phyloP scores from a whole-genome alignment of 768 basidiomycete genomes.

The Russula dissimulans region DNA sequence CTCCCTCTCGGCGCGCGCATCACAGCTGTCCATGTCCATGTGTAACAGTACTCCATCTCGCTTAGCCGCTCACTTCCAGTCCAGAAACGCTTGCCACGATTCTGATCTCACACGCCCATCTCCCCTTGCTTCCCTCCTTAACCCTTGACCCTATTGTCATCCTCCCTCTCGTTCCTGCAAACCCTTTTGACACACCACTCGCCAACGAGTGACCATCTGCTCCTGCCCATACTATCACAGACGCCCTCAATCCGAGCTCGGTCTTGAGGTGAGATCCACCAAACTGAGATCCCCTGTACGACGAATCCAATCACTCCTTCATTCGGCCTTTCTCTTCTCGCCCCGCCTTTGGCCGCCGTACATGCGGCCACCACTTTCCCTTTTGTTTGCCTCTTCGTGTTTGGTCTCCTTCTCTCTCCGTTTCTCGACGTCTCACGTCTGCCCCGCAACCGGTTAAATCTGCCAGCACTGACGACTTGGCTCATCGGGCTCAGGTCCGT shows the following conservation, averaged over 20 bases:
- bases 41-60: conserved; percentile 6
- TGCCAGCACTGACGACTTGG: background rate
- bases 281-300: background rate
- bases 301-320: background rate
- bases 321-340: background rate
- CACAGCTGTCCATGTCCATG: background rate
- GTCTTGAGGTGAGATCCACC: conserved; percentile 7
- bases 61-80: conserved; percentile 15
- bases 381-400: background rate
- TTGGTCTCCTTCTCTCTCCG: too few relatives aligned
- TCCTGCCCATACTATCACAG: too few relatives aligned
- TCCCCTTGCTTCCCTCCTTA: conserved; percentile 1
- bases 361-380: too few relatives aligned
- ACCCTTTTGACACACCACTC: background rate
- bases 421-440: background rate
- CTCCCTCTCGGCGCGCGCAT: background rate
- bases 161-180: conserved; percentile 7
- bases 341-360: background rate
- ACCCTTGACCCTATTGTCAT: conserved; percentile 11
- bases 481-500: background rate
- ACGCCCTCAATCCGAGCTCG: background rate
- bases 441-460: background rate
- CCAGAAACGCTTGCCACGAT: conserved; percentile 16
- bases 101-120: conserved; percentile 19
- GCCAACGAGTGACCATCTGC: background rate